These are phyloP conservation scores for Hymenoscyphus infarciens DNA, from an alignment of 2,329 filamentous ascomycete genomes.

Conservation along the genomic window DNA sequence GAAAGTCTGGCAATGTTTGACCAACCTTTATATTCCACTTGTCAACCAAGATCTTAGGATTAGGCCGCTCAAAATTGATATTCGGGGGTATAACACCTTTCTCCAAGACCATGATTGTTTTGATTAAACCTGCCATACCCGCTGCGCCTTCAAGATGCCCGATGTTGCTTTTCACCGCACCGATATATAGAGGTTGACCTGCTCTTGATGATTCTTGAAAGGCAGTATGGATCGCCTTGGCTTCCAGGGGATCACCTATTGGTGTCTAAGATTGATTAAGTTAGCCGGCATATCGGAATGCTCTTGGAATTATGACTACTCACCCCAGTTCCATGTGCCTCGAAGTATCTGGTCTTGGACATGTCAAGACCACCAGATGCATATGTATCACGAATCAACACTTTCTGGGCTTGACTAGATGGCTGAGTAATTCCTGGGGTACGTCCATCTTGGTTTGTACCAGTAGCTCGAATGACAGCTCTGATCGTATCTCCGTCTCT, in stretches of 20 bases:
- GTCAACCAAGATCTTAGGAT: conserved; percentile 31
- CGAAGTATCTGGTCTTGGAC: conserved; percentile 10
- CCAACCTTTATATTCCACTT: conserved; percentile 34
- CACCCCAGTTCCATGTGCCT: conserved; percentile 18
- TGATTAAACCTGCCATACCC: conserved; percentile 39
- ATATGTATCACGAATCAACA: conserved; percentile 16
- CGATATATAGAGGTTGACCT: conserved; percentile 17
- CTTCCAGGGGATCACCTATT: conserved; percentile 18
- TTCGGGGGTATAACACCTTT: conserved; percentile 41
- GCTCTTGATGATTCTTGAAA: background rate
- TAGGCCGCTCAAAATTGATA: conserved; percentile 38
- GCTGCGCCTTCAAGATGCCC: conserved; percentile 36
- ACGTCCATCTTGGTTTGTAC: conserved; percentile 51
- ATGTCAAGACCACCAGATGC: conserved; percentile 13
- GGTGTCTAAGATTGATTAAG: background rate
- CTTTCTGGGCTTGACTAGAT: conserved; percentile 41
- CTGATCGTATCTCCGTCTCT: conserved; percentile 56
- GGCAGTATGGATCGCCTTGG: background rate
- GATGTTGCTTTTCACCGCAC: conserved; percentile 36
- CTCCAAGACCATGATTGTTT: conserved; percentile 40
- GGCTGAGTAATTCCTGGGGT: conserved; percentile 53
- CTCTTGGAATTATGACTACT: background rate
- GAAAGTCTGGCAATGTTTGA: background rate
- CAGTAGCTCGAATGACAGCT: conserved; percentile 36
- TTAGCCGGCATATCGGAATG: background rate